These are phyloP conservation scores for Amanita pseudoporphyria DNA, from an alignment of 768 basidiomycete genomes.

Conservation along the genomic window DNA sequence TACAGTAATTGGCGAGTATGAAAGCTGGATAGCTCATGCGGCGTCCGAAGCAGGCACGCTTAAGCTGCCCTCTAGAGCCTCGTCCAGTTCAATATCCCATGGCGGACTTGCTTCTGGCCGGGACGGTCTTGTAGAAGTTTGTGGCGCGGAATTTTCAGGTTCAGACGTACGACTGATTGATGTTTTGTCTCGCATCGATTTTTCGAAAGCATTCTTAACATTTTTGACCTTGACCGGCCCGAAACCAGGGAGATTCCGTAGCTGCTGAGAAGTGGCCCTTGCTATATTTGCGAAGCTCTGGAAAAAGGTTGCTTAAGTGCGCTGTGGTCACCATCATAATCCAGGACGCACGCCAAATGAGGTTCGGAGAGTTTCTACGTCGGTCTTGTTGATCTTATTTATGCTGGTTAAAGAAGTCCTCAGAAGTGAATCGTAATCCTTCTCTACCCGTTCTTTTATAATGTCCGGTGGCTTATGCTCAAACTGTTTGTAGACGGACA, in stretches of 20 bases:
- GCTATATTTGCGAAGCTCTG: conserved; percentile 86
- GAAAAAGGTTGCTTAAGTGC: background rate
- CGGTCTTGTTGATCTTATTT: conserved; percentile 94
- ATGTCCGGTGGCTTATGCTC: conserved; percentile 90
- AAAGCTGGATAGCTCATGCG: too few species aligned
- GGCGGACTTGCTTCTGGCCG: conserved; percentile 43
- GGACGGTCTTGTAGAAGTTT: background rate
- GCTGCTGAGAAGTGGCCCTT: conserved; percentile 57
- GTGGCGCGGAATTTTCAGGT: conserved; percentile 4
- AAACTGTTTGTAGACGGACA: conserved; percentile 85
- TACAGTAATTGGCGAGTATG: background rate
- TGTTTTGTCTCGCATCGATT: conserved; percentile 68
- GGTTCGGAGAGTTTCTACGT: conserved; percentile 84
- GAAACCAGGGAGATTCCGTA: conserved; percentile 84
- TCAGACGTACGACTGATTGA: conserved; percentile 23
- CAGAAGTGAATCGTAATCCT: conserved; percentile 75
- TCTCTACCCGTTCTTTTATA: conserved; percentile 92
- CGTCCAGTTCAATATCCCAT: conserved; percentile 38
- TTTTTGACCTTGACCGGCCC: conserved; percentile 91
- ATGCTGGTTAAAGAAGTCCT: conserved; percentile 81
- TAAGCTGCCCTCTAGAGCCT: background rate
- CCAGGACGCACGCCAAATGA: conserved; percentile 73
- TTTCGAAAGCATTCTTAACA: conserved; percentile 84
- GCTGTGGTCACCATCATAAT: background rate
- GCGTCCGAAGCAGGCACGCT: too few species aligned